A percentile compares a stretch with the other conserved stretches of the same genome.
Evolutionary conservation across 352 stramenopile genomes (phyloP).

Genomic region (Phytophthora sojae): DNA sequence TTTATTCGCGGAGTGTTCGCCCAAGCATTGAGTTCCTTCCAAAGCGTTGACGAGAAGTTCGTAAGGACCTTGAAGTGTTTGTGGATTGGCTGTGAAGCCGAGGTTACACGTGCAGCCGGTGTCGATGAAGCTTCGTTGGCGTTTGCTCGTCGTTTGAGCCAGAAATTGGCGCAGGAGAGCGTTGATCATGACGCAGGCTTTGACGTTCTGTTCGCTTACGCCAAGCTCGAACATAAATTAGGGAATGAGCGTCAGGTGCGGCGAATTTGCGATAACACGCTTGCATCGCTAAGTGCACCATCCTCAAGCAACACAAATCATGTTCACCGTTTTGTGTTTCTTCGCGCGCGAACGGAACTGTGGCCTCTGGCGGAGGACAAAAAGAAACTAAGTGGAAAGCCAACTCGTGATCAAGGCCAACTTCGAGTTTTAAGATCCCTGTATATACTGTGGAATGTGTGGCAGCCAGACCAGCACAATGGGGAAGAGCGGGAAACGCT

Average conservation of each 20-base stretch:
- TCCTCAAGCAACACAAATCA: slow-evolving; percentile 1
- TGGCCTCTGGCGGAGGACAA: slow-evolving; percentile 23
- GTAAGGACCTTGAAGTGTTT: slow-evolving; percentile 46
- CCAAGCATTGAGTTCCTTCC: slow-evolving; percentile 36
- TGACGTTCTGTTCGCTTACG: slow-evolving; percentile 57
- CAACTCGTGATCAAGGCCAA: slow-evolving; percentile 7
- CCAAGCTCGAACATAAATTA: slow-evolving; percentile 55
- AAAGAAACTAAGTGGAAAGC: slow-evolving; percentile 9
- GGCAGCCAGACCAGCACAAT: slow-evolving; percentile 26
- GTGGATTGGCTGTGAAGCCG: slow-evolving; percentile 60
- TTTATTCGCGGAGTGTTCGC: slow-evolving; percentile 55
- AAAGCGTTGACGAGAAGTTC: slow-evolving; percentile 18
- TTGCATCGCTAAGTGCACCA: slow-evolving; percentile 35
- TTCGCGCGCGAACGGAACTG: slow-evolving; percentile 50
- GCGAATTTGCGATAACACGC: slow-evolving; percentile 68
- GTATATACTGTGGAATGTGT: slow-evolving; percentile 50
- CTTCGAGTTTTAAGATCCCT: slow-evolving; percentile 35
- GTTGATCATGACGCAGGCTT: slow-evolving; percentile 23
- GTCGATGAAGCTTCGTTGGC: slow-evolving; percentile 4
- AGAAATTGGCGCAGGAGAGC: slow-evolving; percentile 33
- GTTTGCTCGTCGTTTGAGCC: slow-evolving; percentile 46
- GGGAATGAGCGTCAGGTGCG: slow-evolving; percentile 52
- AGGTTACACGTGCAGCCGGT: slow-evolving; percentile 20
- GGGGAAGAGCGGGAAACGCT: slow-evolving; percentile 39
- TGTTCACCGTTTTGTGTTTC: slow-evolving; percentile 68